Conservation (phyloP, 768 basidiomycete genomes). For the Xerocomellus amylosporus region DNA sequence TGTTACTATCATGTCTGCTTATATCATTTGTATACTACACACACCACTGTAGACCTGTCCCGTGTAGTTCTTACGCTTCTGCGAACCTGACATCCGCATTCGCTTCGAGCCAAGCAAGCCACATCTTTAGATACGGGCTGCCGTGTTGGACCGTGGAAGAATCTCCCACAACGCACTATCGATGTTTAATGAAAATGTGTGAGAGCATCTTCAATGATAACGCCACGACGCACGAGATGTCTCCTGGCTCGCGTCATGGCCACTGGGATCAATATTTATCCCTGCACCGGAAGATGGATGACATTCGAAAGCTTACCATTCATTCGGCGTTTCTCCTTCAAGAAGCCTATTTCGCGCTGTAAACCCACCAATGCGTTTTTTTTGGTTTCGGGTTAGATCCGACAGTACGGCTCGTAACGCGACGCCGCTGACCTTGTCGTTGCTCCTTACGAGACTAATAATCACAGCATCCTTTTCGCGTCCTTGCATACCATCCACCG, state of each 20-base stretch:
- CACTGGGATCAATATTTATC: slow-evolving; percentile 40
- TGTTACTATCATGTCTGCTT: neutral
- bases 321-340: slow-evolving; percentile 87
- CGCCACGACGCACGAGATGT: slow-evolving; percentile 63
- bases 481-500: slow-evolving; percentile 97
- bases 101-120: slow-evolving; percentile 87
- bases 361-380: neutral
- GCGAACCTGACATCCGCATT: slow-evolving; percentile 91
- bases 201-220: neutral
- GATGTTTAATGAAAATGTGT: neutral
- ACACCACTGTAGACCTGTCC: slow-evolving; percentile 2
- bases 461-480: slow-evolving; percentile 94
- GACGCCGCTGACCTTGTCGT: slow-evolving; percentile 55
- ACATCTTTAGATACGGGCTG: slow-evolving; percentile 77
- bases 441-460: slow-evolving; percentile 90
- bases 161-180: slow-evolving; percentile 89
- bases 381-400: neutral
- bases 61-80: slow-evolving; percentile 38
- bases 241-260: slow-evolving; percentile 91
- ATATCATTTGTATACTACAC: slow-evolving; percentile 8
- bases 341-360: slow-evolving; percentile 88
- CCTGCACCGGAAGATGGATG: neutral
- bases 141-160: slow-evolving; percentile 89
- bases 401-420: slow-evolving; percentile 10
- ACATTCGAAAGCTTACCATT: slow-evolving; percentile 57